Conservation (phyloP, 139 green algal species). For the Trebouxia sp. region DNA sequence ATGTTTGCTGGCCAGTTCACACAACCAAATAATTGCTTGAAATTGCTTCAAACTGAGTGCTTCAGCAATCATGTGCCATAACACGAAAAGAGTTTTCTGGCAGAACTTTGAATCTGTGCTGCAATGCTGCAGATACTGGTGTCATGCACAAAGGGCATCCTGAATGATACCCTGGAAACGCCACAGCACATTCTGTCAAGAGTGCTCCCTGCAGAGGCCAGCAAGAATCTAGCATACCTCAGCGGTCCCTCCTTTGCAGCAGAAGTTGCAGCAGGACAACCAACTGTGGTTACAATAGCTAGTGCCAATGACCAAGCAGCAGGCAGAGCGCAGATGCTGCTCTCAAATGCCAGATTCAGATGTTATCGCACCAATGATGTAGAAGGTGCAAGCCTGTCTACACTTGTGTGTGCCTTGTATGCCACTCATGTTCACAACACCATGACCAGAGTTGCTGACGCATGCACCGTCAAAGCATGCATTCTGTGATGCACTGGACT, state of each 20-base stretch:
- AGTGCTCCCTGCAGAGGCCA: conserved; percentile 48
- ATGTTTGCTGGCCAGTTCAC: no score
- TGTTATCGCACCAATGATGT: conserved; percentile 70
- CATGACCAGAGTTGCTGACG: no score
- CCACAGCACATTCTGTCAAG: conserved; percentile 65
- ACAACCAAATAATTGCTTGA: no score
- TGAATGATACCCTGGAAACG: conserved; percentile 77
- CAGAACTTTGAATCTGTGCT: neutral
- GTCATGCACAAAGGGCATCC: conserved; percentile 83
- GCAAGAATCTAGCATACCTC: conserved; percentile 58
- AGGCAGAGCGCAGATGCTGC: conserved; percentile 35
- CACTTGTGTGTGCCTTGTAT: neutral
- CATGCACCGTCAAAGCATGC: no score
- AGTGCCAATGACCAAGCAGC: conserved; percentile 43
- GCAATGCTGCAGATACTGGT: conserved; percentile 62
- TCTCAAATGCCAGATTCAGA: conserved; percentile 58
- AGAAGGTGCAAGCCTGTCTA: conserved; percentile 29
- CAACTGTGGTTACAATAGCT: conserved; percentile 64
- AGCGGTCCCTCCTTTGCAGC: conserved; percentile 65
- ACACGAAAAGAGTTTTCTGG: neutral
- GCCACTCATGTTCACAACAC: no score
- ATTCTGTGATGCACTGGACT: no score
- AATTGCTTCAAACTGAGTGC: no score
- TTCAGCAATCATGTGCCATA: no score
- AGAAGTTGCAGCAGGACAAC: conserved; percentile 53